A percentile compares a stretch with the other conserved stretches of the same genome.
phyloP scores from a whole-genome alignment of 768 basidiomycete species.

The Tylopilus subfusipes region DNA sequence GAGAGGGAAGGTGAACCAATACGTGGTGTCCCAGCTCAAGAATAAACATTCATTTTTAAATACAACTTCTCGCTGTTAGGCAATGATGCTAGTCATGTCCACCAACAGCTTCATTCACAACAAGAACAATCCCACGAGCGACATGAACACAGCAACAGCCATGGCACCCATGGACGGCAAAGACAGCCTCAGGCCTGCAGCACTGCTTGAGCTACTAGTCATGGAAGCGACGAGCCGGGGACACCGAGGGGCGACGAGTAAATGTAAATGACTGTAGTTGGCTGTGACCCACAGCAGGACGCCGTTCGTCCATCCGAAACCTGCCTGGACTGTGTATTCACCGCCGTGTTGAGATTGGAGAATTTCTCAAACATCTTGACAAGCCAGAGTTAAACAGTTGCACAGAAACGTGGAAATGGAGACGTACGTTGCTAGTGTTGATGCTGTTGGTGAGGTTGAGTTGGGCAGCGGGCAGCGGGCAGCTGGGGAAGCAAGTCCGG shows the following conservation, averaged over 20 bases:
- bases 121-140: constrained; percentile 1
- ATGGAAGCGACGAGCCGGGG: constrained; percentile 39
- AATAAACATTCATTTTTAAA: too few relatives aligned
- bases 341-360: constrained; percentile 73
- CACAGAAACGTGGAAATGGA: too few relatives aligned
- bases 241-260: constrained; percentile 61
- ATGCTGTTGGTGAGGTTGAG: constrained; percentile 66
- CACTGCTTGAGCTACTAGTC: constrained; percentile 2
- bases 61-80: too few relatives aligned
- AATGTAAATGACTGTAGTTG: constrained; percentile 56
- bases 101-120: too few relatives aligned
- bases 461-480: constrained; percentile 59
- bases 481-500: constrained; percentile 64
- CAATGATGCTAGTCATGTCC: too few relatives aligned
- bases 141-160: background rate
- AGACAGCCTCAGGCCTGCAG: background rate
- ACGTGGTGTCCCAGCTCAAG: constrained; percentile 75
- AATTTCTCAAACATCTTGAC: constrained; percentile 86
- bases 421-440: constrained; percentile 69
- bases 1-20: constrained; percentile 45
- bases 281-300: constrained; percentile 72
- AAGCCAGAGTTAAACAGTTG: background rate
- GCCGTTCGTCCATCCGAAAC: constrained; percentile 90
- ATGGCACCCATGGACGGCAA: background rate
- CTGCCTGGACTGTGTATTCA: constrained; percentile 85